phyloP scores from a whole-genome alignment of 495 filamentous ascomycete genomes.

The Letharia columbiana region DNA sequence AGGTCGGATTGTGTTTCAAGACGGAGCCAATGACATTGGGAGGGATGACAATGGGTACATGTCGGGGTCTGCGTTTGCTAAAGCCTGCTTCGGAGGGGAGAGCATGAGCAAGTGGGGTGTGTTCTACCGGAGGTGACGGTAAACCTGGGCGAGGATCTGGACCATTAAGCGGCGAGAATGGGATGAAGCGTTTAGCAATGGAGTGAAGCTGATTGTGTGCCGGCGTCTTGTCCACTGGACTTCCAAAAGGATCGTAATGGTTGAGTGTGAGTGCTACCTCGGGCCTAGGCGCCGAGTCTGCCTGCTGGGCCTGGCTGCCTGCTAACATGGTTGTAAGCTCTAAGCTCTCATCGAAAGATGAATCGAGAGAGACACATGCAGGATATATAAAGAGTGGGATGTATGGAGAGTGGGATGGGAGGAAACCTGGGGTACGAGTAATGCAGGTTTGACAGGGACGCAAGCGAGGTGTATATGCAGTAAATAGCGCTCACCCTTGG shows the following conservation, averaged over 20 bases:
- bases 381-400: not conserved
- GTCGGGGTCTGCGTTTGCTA: slow-evolving; percentile 21
- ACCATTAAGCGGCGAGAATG: not conserved
- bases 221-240: slow-evolving; percentile 4
- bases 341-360: not conserved
- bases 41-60: slow-evolving; percentile 24
- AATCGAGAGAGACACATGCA: not conserved
- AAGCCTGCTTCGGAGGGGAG: slow-evolving; percentile 13
- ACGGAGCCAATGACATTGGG: slow-evolving; percentile 20
- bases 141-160: slow-evolving; percentile 2
- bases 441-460: slow-evolving; percentile 9
- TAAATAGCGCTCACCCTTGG: slow-evolving; percentile 7
- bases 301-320: slow-evolving; percentile 1
- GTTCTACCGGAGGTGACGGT: slow-evolving; percentile 1
- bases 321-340: slow-evolving; percentile 19
- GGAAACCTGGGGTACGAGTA: slow-evolving; percentile 10
- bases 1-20: slow-evolving; percentile 19
- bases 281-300: slow-evolving; percentile 7
- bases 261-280: slow-evolving; percentile 7
- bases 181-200: slow-evolving; percentile 15
- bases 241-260: slow-evolving; percentile 14
- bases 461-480: not conserved
- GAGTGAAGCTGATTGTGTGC: slow-evolving; percentile 8
- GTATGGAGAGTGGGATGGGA: slow-evolving; percentile 1
- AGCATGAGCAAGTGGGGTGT: not conserved